These are phyloP conservation scores for Rhododendron williamsianum DNA, from an alignment of 148 eudicot genomes.

Conservation along the genomic window DNA sequence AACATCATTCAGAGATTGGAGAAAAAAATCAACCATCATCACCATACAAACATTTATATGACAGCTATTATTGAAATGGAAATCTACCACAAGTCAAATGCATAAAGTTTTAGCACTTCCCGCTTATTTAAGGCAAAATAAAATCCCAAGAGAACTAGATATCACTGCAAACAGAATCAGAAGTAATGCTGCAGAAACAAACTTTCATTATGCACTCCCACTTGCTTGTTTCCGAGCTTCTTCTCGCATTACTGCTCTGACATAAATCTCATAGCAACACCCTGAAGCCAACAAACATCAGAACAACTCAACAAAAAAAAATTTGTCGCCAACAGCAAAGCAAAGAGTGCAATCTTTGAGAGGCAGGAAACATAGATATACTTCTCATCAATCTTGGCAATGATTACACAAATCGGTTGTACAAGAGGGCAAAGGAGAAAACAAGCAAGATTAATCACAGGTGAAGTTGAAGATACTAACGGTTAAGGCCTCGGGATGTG, in stretches of 20 bases:
- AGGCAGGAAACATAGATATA: not conserved
- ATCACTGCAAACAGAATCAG: not conserved
- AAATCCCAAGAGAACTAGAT: not conserved
- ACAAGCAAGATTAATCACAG: not conserved
- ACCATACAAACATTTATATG: not conserved
- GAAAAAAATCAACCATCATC: not conserved
- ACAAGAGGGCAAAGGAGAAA: not conserved
- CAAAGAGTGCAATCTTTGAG: not conserved
- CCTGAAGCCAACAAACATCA: constrained; percentile 32
- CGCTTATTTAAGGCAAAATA: not conserved
- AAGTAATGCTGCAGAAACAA: constrained; percentile 4
- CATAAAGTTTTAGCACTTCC: not conserved
- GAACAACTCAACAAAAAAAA: not conserved
- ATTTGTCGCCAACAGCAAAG: not conserved
- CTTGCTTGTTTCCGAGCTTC: constrained; percentile 46
- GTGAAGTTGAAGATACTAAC: not conserved
- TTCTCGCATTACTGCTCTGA: constrained; percentile 48
- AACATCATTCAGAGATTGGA: not conserved
- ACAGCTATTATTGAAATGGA: not conserved
- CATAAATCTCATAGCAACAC: constrained; percentile 82
- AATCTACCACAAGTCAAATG: not conserved
- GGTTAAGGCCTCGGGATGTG: not conserved
- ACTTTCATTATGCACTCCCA: constrained; percentile 20
- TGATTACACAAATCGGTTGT: not conserved
- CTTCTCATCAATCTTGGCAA: not conserved